These are phyloP conservation scores for Vitis hybrid DNA, from an alignment of 177 flowering plant species.

Conservation along the genomic window DNA sequence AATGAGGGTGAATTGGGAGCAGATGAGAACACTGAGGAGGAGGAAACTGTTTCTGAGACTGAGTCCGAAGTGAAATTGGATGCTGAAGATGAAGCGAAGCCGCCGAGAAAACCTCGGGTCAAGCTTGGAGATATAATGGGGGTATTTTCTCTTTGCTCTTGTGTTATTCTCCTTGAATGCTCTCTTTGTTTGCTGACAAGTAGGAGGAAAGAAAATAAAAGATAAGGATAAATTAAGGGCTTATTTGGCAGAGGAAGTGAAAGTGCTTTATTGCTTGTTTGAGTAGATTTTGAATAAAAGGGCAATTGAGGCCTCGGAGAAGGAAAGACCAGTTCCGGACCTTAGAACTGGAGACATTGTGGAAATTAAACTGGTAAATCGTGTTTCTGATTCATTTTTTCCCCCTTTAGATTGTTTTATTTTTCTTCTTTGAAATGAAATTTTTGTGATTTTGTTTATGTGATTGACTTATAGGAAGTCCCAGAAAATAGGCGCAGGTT, in stretches of 20 bases:
- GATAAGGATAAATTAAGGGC: not conserved
- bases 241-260: not conserved
- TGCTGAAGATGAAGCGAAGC: constrained; percentile 19
- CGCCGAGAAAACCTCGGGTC: constrained; percentile 56
- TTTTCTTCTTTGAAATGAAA: not conserved
- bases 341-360: constrained; percentile 85
- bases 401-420: not conserved
- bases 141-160: constrained; percentile 38
- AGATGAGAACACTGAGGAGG: constrained; percentile 20
- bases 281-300: constrained; percentile 77
- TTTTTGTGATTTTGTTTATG: constrained; percentile 10
- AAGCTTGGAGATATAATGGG: constrained; percentile 95
- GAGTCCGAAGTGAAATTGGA: constrained; percentile 4
- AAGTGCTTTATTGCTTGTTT: constrained; percentile 7
- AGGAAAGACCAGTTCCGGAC: constrained; percentile 67
- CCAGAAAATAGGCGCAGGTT: constrained; percentile 74
- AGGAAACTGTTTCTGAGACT: constrained; percentile 17
- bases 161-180: not conserved
- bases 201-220: not conserved
- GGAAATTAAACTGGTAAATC: constrained; percentile 73
- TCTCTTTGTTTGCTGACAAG: not conserved
- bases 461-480: constrained; percentile 62
- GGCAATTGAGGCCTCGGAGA: constrained; percentile 77
- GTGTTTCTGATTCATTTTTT: not conserved
- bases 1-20: constrained; percentile 36